phyloP scores from a whole-genome alignment of 1,284 basidiomycete species.

The Pseudozyma sp. region DNA sequence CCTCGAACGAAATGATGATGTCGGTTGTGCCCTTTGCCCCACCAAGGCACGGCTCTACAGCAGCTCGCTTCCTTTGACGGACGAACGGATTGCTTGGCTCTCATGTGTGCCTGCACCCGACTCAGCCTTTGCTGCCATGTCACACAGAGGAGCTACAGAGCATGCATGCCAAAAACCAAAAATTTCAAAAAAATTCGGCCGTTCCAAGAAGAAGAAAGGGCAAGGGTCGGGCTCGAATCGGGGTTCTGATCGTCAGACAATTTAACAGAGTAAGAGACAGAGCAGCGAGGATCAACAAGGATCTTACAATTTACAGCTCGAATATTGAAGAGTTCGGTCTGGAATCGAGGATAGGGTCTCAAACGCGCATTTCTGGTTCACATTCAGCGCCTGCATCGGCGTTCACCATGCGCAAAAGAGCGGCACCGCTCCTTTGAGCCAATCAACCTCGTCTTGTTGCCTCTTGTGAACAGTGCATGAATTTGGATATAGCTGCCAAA shows the following conservation, averaged over 20 bases:
- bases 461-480: no score
- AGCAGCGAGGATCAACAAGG: no score
- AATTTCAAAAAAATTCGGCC: constrained; percentile 7
- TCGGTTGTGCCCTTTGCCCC: no score
- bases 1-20: no score
- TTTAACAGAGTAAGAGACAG: no score
- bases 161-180: background rate
- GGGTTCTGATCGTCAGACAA: no score
- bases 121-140: background rate
- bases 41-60: no score
- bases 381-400: constrained; percentile 8
- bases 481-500: no score
- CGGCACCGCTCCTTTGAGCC: background rate
- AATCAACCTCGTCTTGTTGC: no score
- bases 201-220: constrained; percentile 10
- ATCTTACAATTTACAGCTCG: background rate
- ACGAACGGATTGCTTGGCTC: no score
- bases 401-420: background rate
- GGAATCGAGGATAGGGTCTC: constrained; percentile 1
- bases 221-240: background rate
- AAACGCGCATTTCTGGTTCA: constrained; percentile 1
- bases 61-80: no score
- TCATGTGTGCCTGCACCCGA: background rate
- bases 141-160: background rate
- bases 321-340: background rate